Evolutionary conservation across 2,329 filamentous ascomycete species (phyloP), one percentile per base, ranked within the genome.

Genomic region (Sporothrix globosa): DNA sequence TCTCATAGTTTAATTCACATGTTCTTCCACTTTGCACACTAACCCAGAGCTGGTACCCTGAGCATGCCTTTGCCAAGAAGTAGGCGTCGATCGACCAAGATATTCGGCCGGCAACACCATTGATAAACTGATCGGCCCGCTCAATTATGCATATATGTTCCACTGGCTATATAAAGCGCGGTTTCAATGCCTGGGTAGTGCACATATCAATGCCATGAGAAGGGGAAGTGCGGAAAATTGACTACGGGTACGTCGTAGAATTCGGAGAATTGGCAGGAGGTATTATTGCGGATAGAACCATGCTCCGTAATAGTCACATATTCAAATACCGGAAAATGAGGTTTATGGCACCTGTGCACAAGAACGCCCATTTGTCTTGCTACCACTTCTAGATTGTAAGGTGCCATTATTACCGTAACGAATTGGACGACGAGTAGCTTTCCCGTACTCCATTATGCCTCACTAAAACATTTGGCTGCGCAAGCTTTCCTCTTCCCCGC

Each of bases 401-500:
- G n/a, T 44, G 3, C 17, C 34, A 61, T 21, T 34, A 61, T 21
- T 24, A 61, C 24, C 56, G 19, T 61, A 34, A 61, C 53, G 56
- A 61, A 24, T 39, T 61, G 56, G 56, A 17, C 39, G 9, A 24
- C 58, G 58, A 63, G 19, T 21, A 39, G 24, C 21, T 27, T 24
- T 46, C 17, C 27, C 63, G 44, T 41, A 30, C 61, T 52, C 19
- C 21, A 24, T 24, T 30, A 54, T 34, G 34, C 14, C 44, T 65
- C 24, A 48, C 41, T 30, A 65, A 39, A 68, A 56, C 21, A 10
- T 21, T 46, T 4, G 46, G 48, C n/a, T 39, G 21, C 4, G 6
- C 34, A 34, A 34, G 34, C 34, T 21, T n/a, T 19, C 50, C 41
- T 39, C 24, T 70, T 65, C 69, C 69, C 69, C 69, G 69, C 69